phyloP scores from a whole-genome alignment of 805 yeast species.

The Candida maesae region DNA sequence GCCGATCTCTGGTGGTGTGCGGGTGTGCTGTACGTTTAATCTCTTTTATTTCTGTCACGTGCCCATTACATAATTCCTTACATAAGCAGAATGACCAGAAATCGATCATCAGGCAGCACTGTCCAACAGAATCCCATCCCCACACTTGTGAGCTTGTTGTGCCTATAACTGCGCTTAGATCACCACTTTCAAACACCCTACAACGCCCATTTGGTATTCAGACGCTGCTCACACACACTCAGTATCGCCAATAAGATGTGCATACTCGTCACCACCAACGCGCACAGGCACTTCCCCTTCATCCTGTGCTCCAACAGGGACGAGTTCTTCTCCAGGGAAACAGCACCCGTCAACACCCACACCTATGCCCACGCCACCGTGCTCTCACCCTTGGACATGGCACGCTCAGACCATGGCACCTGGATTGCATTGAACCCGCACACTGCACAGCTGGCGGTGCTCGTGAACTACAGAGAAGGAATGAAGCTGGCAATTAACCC shows the following conservation, averaged over 20 bases:
- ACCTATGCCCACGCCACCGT: conserved; percentile 32
- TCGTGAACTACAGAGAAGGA: conserved; percentile 69
- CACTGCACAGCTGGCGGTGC: conserved; percentile 59
- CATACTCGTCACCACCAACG: conserved; percentile 62
- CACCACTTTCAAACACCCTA: background rate
- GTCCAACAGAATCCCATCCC: too few species aligned
- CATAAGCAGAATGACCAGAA: too few species aligned
- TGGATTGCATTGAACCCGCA: conserved; percentile 75
- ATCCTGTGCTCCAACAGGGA: conserved; percentile 82
- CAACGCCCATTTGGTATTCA: background rate
- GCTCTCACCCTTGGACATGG: conserved; percentile 72
- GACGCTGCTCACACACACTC: background rate
- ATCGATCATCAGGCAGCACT: too few species aligned
- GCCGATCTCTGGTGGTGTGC: too few species aligned
- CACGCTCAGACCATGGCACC: conserved; percentile 74
- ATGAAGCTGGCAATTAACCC: conserved; percentile 21
- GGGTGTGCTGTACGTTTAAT: too few species aligned
- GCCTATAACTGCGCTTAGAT: too few species aligned
- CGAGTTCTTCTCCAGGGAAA: conserved; percentile 73
- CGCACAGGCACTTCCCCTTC: conserved; percentile 71
- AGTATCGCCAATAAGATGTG: conserved; percentile 52
- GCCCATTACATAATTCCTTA: too few species aligned
- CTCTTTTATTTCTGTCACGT: too few species aligned
- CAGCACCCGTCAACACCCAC: conserved; percentile 49
- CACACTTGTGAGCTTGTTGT: too few species aligned